Conservation (phyloP, 2,329 filamentous ascomycete genomes). For the Exserohilum turcica region DNA sequence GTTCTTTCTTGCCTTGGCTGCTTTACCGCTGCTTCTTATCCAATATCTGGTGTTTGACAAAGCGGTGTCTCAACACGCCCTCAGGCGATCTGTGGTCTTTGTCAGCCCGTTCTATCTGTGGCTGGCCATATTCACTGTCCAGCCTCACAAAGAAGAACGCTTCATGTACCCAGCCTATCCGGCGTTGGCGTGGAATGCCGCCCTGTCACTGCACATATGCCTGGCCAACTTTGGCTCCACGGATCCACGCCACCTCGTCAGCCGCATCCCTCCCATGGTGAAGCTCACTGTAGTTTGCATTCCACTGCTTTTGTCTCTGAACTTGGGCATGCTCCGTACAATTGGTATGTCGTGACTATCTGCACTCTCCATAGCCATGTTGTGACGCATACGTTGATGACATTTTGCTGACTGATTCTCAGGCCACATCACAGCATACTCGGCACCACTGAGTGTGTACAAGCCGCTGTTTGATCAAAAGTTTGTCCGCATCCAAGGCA, state of each 20-base stretch:
- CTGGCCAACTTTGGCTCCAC: conserved; percentile 75
- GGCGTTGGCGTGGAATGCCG: conserved; percentile 85
- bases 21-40: conserved; percentile 74
- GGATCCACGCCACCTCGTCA: conserved; percentile 68
- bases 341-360: conserved; percentile 52
- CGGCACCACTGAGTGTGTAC: conserved; percentile 76
- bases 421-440: conserved; percentile 78
- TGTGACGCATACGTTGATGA: background rate
- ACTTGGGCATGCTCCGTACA: conserved; percentile 72
- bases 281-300: conserved; percentile 68
- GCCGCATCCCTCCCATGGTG: conserved; percentile 74
- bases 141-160: conserved; percentile 96
- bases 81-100: conserved; percentile 77
- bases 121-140: conserved; percentile 86
- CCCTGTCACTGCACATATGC: conserved; percentile 80
- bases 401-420: background rate
- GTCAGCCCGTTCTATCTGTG: conserved; percentile 90
- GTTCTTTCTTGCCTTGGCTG: conserved; percentile 78
- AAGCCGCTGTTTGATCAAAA: conserved; percentile 64
- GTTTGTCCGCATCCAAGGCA: conserved; percentile 65
- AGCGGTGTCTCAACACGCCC: conserved; percentile 67
- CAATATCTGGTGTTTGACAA: conserved; percentile 71
- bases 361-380: background rate
- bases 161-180: conserved; percentile 99
- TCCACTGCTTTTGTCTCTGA: conserved; percentile 67